Evolutionary conservation across 805 yeast species (phyloP).

Genomic region (Yarrowia alimentaria): DNA sequence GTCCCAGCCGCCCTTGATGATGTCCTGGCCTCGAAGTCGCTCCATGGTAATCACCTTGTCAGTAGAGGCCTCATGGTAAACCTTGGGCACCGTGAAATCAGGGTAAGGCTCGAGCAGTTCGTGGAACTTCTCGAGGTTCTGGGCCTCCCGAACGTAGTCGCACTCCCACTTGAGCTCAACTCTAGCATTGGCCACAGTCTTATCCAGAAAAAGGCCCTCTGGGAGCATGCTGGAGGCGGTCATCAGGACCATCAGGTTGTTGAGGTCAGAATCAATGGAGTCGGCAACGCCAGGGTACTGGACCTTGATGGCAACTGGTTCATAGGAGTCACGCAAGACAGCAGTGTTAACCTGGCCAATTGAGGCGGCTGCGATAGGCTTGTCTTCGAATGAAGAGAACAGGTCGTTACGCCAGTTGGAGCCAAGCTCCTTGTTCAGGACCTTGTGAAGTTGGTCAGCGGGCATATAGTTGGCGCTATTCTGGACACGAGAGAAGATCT

Average conservation of each 20-base stretch:
- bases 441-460: conserved; percentile 75
- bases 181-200: conserved; percentile 89
- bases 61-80: conserved; percentile 73
- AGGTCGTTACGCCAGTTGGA: conserved; percentile 65
- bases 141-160: conserved; percentile 88
- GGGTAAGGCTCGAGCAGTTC: conserved; percentile 59
- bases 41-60: conserved; percentile 88
- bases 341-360: conserved; percentile 96
- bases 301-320: conserved; percentile 84
- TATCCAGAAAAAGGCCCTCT: conserved; percentile 85
- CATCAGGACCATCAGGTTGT: conserved; percentile 73
- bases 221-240: conserved; percentile 88
- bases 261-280: conserved; percentile 91
- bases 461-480: conserved; percentile 98
- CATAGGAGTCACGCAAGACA: conserved; percentile 53
- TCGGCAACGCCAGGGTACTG: conserved; percentile 97
- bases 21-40: conserved; percentile 76
- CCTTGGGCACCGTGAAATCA: conserved; percentile 76
- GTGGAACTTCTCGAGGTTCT: conserved; percentile 64
- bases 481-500: conserved; percentile 78
- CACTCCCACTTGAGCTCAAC: conserved; percentile 96
- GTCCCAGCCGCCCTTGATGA: conserved; percentile 66
- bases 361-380: conserved; percentile 95
- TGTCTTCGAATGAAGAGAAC: conserved; percentile 73
- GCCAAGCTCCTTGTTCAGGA: conserved; percentile 73